phyloP scores from a whole-genome alignment of 106 monocot species.

The Dendrobium huoshanense region DNA sequence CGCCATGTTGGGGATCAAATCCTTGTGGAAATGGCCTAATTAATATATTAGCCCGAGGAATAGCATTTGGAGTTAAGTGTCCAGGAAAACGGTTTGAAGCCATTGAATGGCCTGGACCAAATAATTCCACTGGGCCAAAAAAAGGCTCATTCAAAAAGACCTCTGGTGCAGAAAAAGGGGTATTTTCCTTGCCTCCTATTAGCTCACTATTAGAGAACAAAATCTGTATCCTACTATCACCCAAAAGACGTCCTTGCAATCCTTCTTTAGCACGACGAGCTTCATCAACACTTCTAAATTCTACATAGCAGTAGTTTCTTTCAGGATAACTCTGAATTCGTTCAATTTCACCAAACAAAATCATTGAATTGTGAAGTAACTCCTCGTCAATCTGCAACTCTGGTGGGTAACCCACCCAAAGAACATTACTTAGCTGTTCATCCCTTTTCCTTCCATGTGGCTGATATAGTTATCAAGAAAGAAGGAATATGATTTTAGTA shows the following conservation, averaged over 20 bases:
- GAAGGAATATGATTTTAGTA: background rate
- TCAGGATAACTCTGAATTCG: slow-evolving; percentile 54
- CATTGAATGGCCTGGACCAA: slow-evolving; percentile 23
- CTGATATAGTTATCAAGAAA: slow-evolving; percentile 13
- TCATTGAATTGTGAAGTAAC: slow-evolving; percentile 90
- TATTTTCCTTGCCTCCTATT: slow-evolving; percentile 16
- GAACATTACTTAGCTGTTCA: slow-evolving; percentile 58
- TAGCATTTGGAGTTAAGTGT: slow-evolving; percentile 16
- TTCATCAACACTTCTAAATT: slow-evolving; percentile 87
- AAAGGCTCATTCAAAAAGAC: slow-evolving; percentile 40
- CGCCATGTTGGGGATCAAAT: slow-evolving; percentile 31
- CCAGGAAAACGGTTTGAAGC: slow-evolving; percentile 38
- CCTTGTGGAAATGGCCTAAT: slow-evolving; percentile 26
- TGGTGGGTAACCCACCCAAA: slow-evolving; percentile 78
- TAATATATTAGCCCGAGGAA: slow-evolving; percentile 19
- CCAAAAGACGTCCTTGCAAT: slow-evolving; percentile 85
- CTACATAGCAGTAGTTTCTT: slow-evolving; percentile 67
- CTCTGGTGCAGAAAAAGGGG: slow-evolving; percentile 17
- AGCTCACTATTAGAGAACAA: slow-evolving; percentile 54
- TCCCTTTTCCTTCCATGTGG: slow-evolving; percentile 22
- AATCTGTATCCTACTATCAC: slow-evolving; percentile 86
- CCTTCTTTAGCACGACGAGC: slow-evolving; percentile 92
- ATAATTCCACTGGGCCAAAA: slow-evolving; percentile 33
- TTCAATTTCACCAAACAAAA: slow-evolving; percentile 93
- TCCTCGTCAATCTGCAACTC: slow-evolving; percentile 68